Percentiles rank a stretch among this genome's conserved stretches.
These are phyloP conservation scores for Fusarium liriodendri DNA, from an alignment of 2,329 filamentous ascomycete species.

Conservation along the genomic window DNA sequence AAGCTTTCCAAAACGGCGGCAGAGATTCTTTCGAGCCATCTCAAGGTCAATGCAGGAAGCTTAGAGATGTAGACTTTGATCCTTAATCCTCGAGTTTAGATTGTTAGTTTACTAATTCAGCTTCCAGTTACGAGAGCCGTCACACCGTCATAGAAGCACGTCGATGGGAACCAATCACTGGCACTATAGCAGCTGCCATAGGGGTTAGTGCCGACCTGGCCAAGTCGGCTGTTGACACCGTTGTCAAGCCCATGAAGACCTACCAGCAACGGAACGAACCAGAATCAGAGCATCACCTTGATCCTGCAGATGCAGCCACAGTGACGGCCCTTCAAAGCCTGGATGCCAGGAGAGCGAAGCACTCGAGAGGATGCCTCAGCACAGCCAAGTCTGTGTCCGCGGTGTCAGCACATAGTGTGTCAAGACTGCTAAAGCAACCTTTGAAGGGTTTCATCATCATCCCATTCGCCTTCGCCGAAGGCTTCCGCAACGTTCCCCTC, in stretches of 20 bases:
- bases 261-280: background rate
- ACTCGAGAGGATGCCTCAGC: background rate
- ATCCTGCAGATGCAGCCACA: background rate
- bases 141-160: background rate
- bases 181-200: background rate
- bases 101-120: no score
- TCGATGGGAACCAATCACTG: background rate
- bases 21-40: background rate
- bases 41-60: background rate
- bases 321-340: background rate
- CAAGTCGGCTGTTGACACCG: background rate
- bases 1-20: background rate
- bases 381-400: background rate
- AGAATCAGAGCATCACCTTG: background rate
- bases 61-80: background rate
- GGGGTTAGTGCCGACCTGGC: background rate
- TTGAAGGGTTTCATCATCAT: background rate
- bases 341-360: background rate
- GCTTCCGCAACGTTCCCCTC: background rate
- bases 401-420: background rate
- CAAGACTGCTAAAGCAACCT: background rate
- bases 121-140: background rate
- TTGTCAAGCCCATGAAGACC: background rate
- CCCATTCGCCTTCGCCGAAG: background rate
- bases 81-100: no score